A percentile compares a stretch with the other conserved stretches of the same genome.
These are phyloP conservation scores for Triticum urartu DNA, from an alignment of 176 grass and related monocot species.

Conservation along the genomic window DNA sequence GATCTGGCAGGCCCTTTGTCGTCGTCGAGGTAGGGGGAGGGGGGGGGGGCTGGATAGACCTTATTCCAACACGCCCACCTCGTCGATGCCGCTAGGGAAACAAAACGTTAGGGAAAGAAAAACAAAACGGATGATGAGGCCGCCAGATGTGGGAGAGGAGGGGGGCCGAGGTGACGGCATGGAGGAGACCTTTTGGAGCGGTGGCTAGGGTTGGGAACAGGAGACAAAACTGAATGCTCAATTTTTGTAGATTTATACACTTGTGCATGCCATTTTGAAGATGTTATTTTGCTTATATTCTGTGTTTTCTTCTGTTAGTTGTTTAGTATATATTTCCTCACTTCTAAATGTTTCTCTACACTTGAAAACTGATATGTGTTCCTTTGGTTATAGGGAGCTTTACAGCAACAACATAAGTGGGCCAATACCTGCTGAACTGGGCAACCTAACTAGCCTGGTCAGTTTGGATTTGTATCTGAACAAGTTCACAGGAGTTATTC, in stretches of 20 bases:
- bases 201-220: no score
- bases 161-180: no score
- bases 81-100: no score
- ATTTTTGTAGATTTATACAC: neutral
- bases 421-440: conserved; percentile 67
- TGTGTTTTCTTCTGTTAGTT: conserved; percentile 2
- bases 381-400: conserved; percentile 55
- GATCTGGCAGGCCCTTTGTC: no score
- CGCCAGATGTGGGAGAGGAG: no score
- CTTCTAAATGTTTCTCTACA: neutral
- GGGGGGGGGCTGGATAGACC: no score
- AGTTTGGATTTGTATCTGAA: conserved; percentile 91
- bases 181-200: no score
- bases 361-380: conserved; percentile 23
- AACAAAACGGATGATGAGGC: no score
- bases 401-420: conserved; percentile 85
- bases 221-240: neutral
- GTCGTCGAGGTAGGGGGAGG: no score
- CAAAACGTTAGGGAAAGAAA: no score
- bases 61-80: no score
- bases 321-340: neutral
- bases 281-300: conserved; percentile 14
- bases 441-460: conserved; percentile 71
- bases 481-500: conserved; percentile 50
- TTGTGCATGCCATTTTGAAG: neutral